Conservation (phyloP, 805 yeast genomes). For the Sungouiozyma ichnusensis region DNA sequence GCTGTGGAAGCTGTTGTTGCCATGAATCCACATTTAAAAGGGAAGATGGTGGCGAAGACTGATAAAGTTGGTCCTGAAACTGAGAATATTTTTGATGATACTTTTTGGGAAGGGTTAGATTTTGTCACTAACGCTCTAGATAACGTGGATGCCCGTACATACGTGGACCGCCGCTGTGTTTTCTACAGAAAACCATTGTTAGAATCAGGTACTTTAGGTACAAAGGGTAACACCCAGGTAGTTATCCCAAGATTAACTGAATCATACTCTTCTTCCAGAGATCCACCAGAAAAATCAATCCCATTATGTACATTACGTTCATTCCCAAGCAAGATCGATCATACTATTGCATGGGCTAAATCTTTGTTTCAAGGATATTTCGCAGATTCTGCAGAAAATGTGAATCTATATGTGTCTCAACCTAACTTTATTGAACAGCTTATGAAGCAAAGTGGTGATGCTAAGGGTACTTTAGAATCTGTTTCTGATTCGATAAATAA, state of each 20-base stretch:
- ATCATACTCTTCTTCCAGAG: slow-evolving; percentile 91
- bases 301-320: slow-evolving; percentile 96
- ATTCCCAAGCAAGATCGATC: slow-evolving; percentile 97
- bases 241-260: slow-evolving; percentile 90
- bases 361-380: slow-evolving; percentile 87
- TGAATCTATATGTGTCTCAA: slow-evolving; percentile 79
- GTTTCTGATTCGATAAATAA: slow-evolving; percentile 63
- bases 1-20: slow-evolving; percentile 75
- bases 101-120: slow-evolving; percentile 76
- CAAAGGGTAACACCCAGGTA: slow-evolving; percentile 97
- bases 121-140: slow-evolving; percentile 95
- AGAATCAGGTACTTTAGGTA: slow-evolving; percentile 96
- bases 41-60: slow-evolving; percentile 62
- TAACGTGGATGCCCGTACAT: slow-evolving; percentile 95
- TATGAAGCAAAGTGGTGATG: slow-evolving; percentile 85
- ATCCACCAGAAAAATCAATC: slow-evolving; percentile 96
- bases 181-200: slow-evolving; percentile 82
- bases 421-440: slow-evolving; percentile 88
- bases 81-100: slow-evolving; percentile 73
- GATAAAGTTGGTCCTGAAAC: slow-evolving; percentile 94
- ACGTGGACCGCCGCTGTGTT: slow-evolving; percentile 94
- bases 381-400: slow-evolving; percentile 85
- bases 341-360: slow-evolving; percentile 99
- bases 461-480: slow-evolving; percentile 75
- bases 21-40: slow-evolving; percentile 78